Evolutionary conservation across 331 rosid species (phyloP).

Genomic region (Arachis monticola): DNA sequence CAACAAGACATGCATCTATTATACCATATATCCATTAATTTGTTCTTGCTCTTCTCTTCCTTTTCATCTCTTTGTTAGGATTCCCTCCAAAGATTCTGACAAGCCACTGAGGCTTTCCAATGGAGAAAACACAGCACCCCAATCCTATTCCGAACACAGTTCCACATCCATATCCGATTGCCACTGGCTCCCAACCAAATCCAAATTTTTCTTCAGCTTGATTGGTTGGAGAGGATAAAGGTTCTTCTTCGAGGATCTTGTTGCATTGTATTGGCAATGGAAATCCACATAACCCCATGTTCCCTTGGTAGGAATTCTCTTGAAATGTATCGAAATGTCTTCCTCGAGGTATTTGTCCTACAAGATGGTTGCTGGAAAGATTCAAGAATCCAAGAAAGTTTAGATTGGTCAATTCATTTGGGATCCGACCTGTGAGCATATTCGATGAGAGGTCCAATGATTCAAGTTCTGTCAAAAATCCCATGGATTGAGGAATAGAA

Average conservation of each 20-base stretch:
- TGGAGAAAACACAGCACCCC: not conserved
- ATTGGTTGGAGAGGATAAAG: not conserved
- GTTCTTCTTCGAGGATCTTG: not conserved
- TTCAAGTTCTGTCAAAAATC: slow-evolving; percentile 17
- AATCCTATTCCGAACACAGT: slow-evolving; percentile 1
- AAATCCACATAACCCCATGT: slow-evolving; percentile 7
- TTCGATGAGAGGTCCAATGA: slow-evolving; percentile 34
- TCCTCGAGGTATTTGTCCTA: slow-evolving; percentile 2
- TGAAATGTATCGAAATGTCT: slow-evolving; percentile 8
- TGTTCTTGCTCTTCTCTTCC: not conserved
- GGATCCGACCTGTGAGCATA: not conserved
- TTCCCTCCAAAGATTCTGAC: not conserved
- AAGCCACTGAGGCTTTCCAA: slow-evolving; percentile 14
- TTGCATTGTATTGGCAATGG: slow-evolving; percentile 3
- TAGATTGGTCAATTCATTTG: not conserved
- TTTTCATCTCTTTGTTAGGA: not conserved
- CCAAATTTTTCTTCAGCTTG: not conserved
- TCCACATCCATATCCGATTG: slow-evolving; percentile 36
- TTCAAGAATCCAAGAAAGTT: not conserved
- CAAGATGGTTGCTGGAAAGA: slow-evolving; percentile 3
- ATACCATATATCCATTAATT: too few relatives aligned
- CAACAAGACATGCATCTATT: too few relatives aligned
- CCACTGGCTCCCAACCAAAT: slow-evolving; percentile 18
- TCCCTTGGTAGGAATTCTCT: not conserved
- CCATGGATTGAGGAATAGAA: not conserved